Base-by-base conservation (phyloP, 768 basidiomycete species). In the Brasilioporus rufonigricans region DNA sequence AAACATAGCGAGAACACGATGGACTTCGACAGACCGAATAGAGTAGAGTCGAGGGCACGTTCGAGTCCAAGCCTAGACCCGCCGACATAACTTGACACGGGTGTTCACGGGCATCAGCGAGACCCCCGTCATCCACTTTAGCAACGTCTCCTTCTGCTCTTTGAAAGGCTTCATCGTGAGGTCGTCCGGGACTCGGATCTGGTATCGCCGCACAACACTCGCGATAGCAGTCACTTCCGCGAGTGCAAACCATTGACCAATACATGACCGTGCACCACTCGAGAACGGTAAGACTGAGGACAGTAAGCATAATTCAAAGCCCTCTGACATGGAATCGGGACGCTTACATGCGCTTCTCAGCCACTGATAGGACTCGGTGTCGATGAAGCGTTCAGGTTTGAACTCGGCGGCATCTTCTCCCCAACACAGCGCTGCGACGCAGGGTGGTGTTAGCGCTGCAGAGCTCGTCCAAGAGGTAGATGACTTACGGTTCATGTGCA, bases 331-430 rank as follows among this genome's bases (percentile, higher is more conserved):
- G 12, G 47, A 9, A 1, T 24, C n/a, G 12, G n/a, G 7, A 18
- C 12, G 11, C 50, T 35, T 23, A 51, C 50, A 51, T n/a, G 50
- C 50, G 31, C 23, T 72, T 21, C 80, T 74, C 11, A 79, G 80
- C 80, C 80, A 82, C 31, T 71, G 71, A 51, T 81, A 81, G 2
- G 71, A 65, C 7, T 73, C 73, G 0, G 77, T 80, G 50, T 82
- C 80, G 29, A 82, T 70, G 61, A 81, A 82, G 1, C 77, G 74
- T 44, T 78, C 77, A 0, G 80, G 80, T 43, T 66, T 79, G 69
- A 80, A 82, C n/a, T 73, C 71, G 13, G 55, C 64, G 0, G 53
- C 69, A 48, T 82, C 79, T 16, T 71, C 62, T 9, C 81, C 81
- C 81, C 80, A 82, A 41, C 77, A 71, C 16, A 78, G 65, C 2